Evolutionary conservation across 805 yeast species (phyloP).

Genomic region (Candida arabinofermentans): DNA sequence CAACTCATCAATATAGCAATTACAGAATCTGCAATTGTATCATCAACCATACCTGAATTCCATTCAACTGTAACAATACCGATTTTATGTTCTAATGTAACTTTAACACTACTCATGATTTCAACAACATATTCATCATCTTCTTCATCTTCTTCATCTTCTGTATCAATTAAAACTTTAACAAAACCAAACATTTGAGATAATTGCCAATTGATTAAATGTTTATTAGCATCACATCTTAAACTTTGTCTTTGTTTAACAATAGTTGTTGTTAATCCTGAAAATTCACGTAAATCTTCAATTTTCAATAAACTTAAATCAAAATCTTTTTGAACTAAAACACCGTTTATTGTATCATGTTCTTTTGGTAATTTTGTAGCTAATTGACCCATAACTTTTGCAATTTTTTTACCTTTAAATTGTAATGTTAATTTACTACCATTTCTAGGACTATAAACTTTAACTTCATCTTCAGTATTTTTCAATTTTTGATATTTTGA

Average conservation of each 20-base stretch:
- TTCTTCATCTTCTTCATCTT: conserved; percentile 41
- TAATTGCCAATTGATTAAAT: conserved; percentile 82
- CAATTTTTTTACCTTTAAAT: conserved; percentile 80
- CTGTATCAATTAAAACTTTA: conserved; percentile 52
- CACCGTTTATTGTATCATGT: conserved; percentile 62
- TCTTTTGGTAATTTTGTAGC: conserved; percentile 42
- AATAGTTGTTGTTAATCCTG: conserved; percentile 80
- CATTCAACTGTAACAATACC: conserved; percentile 70
- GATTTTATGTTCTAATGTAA: conserved; percentile 42
- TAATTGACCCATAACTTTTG: conserved; percentile 59
- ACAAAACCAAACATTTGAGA: conserved; percentile 93
- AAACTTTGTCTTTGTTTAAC: conserved; percentile 79
- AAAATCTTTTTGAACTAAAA: conserved; percentile 86
- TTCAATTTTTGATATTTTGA: conserved; percentile 79
- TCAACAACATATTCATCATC: conserved; percentile 43
- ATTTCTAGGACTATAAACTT: conserved; percentile 88
- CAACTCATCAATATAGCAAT: conserved; percentile 87
- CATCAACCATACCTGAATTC: conserved; percentile 86
- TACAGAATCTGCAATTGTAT: conserved; percentile 90
- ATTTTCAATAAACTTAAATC: conserved; percentile 79
- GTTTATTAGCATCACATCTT: conserved; percentile 74
- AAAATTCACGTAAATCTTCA: conserved; percentile 83
- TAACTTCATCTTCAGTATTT: conserved; percentile 85
- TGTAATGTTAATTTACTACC: conserved; percentile 74
- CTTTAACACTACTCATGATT: conserved; percentile 62